Evolutionary conservation across 306 rosid species (phyloP).

Genomic region (Gynostemma pentaphyllum): DNA sequence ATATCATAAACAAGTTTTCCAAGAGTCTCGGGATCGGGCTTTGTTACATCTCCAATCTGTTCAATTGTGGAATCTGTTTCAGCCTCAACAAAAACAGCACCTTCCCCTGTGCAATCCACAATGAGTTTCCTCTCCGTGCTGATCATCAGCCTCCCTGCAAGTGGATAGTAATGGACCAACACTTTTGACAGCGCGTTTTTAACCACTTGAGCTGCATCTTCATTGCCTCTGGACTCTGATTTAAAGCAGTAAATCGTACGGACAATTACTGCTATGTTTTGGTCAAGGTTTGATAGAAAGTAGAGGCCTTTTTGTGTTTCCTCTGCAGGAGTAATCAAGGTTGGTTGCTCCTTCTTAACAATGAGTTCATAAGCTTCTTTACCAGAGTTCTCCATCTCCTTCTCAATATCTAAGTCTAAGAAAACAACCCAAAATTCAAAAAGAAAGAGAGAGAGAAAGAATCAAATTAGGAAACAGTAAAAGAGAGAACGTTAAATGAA

Average conservation of each 20-base stretch:
- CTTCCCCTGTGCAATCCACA: constrained; percentile 62
- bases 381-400: constrained; percentile 33
- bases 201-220: constrained; percentile 35
- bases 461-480: not conserved
- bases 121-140: constrained; percentile 69
- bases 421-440: constrained; percentile 12
- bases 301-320: constrained; percentile 57
- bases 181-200: constrained; percentile 46
- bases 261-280: constrained; percentile 49
- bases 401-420: constrained; percentile 12
- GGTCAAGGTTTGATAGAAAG: constrained; percentile 75
- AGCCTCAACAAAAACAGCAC: constrained; percentile 79
- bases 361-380: constrained; percentile 14
- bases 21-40: constrained; percentile 51
- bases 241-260: constrained; percentile 52
- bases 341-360: constrained; percentile 44
- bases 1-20: constrained; percentile 53
- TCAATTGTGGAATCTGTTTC: constrained; percentile 49
- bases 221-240: constrained; percentile 44
- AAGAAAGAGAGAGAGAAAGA: constrained; percentile 6
- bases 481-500: not conserved
- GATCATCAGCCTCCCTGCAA: constrained; percentile 43
- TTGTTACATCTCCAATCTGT: constrained; percentile 63
- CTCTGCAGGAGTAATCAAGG: constrained; percentile 34
- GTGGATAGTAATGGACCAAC: constrained; percentile 60